Evolutionary conservation across 768 basidiomycete species (phyloP), one percentile per base, ranked within the genome.

Genomic region (Rossbeevera mucosa): DNA sequence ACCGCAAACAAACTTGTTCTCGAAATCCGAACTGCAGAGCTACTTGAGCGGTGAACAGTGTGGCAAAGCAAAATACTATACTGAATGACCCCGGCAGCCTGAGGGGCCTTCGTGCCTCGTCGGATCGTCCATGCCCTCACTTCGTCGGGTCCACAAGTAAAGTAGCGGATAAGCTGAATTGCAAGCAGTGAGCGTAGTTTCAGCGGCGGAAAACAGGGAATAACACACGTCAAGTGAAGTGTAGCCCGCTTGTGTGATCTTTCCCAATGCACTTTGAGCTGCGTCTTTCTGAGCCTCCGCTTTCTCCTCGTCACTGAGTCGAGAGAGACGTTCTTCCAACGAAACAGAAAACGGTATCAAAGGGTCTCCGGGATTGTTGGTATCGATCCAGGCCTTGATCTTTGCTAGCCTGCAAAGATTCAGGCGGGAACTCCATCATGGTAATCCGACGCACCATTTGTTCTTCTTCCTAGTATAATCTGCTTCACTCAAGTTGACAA

Each of bases 71-170:
- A 43, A 18, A 12, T n/a, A 76, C 88, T 18, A 47, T 65, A 92
- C 88, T 98, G 95, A 65, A 98, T 98, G 58, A 98, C 93, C 70
- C 96, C 96, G 33, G 96, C 96, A 7, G 96, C 96, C 67, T 93
- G 89, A 3, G 95, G 96, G 1, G 96, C 95, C 68, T 94, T 96
- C 24, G 87, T 94, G 20, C 92, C 94, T 53, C 82, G 84, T 53
- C 94, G 79, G 65, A 99, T 92, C 1, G 94, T 98, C 96, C 96
- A 99, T 7, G 95, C 95, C 48, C 96, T 88, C 8, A 97, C 94
- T 74, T 97, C 95, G 59, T 89, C 88, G 3, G 94, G 94, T 11
- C 96, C 96, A 64, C 91, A 94, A 16, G 96, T 99, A 74, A 96
- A 96, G 76, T 96, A 96, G 14, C 91, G 88, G 63, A 94, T 95